phyloP scores from a whole-genome alignment of 2,329 filamentous ascomycete genomes.

The Aphanocladium album region DNA sequence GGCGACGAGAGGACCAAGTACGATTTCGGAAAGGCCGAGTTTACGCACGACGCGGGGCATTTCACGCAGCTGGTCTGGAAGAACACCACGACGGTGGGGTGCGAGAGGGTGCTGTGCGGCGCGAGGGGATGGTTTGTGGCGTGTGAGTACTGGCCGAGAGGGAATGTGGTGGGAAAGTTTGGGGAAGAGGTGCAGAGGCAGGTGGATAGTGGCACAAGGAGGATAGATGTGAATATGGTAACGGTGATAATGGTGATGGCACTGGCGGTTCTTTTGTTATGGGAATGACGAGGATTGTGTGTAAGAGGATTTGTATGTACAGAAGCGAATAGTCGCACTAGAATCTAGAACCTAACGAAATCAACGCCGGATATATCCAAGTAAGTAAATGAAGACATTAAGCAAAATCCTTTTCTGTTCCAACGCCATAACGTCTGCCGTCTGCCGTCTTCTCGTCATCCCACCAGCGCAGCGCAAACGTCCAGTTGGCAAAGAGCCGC shows the following conservation, averaged over 20 bases:
- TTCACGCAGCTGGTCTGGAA: constrained; percentile 73
- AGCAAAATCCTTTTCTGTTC: neutral
- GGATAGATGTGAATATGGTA: neutral
- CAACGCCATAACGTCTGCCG: neutral
- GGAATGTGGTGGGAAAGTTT: constrained; percentile 56
- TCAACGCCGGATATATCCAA: neutral
- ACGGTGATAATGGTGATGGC: neutral
- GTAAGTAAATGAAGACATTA: no score
- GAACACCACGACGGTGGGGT: constrained; percentile 56
- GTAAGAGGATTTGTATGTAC: neutral
- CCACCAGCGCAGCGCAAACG: neutral
- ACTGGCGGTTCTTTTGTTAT: neutral
- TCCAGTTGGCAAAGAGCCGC: neutral
- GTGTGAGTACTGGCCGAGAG: constrained; percentile 65
- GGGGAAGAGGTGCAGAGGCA: constrained; percentile 29
- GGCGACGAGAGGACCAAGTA: constrained; percentile 51
- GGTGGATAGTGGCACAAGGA: neutral
- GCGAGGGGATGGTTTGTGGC: constrained; percentile 58
- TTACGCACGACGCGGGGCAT: constrained; percentile 58
- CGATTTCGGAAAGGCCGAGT: constrained; percentile 52
- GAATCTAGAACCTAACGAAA: neutral
- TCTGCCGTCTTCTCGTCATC: neutral
- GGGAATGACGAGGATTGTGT: neutral
- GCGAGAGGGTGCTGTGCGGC: constrained; percentile 38
- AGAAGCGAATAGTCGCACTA: neutral